Evolutionary conservation across 2,329 filamentous ascomycete species (phyloP).

Genomic region (Fusarium acutatum): DNA sequence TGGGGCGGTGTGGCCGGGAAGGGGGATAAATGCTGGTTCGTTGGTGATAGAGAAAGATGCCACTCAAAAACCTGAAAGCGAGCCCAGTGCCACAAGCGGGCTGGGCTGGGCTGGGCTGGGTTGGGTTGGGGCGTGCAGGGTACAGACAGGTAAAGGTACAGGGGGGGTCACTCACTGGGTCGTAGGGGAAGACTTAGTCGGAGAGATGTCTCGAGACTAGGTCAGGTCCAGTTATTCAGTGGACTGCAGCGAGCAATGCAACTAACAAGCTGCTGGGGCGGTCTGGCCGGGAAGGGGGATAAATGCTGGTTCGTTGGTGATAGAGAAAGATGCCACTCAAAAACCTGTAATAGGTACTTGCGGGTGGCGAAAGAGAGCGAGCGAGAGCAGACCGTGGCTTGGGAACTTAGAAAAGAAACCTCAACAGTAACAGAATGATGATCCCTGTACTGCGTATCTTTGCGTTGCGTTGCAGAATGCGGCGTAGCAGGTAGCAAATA

Average conservation of each 20-base stretch:
- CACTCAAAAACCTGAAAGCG: too few species aligned
- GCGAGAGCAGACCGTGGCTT: conserved; percentile 24
- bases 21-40: too few species aligned
- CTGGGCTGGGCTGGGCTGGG: not conserved
- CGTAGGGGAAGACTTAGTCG: conserved; percentile 14
- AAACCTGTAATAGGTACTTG: not conserved
- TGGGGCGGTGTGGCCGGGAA: too few species aligned
- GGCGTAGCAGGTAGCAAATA: conserved; percentile 21
- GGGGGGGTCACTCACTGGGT: conserved; percentile 13
- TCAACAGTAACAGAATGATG: not conserved
- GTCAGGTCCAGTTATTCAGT: conserved; percentile 16
- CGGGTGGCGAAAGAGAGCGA: conserved; percentile 20
- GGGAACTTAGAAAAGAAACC: not conserved
- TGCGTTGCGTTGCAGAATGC: conserved; percentile 33
- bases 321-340: conserved; percentile 21
- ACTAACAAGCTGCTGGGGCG: conserved; percentile 2
- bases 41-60: too few species aligned
- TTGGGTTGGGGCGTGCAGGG: conserved; percentile 6
- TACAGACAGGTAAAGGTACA: conserved; percentile 1
- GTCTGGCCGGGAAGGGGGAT: conserved; percentile 21
- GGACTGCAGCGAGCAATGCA: not conserved
- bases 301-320: conserved; percentile 1
- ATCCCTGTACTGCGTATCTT: not conserved
- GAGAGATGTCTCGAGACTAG: conserved; percentile 33
- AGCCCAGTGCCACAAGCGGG: conserved; percentile 33